A percentile compares a stretch with the other conserved stretches of the same genome.
Evolutionary conservation across 2,329 filamentous ascomycete species (phyloP).

Genomic region (Aspergillus neoniger): DNA sequence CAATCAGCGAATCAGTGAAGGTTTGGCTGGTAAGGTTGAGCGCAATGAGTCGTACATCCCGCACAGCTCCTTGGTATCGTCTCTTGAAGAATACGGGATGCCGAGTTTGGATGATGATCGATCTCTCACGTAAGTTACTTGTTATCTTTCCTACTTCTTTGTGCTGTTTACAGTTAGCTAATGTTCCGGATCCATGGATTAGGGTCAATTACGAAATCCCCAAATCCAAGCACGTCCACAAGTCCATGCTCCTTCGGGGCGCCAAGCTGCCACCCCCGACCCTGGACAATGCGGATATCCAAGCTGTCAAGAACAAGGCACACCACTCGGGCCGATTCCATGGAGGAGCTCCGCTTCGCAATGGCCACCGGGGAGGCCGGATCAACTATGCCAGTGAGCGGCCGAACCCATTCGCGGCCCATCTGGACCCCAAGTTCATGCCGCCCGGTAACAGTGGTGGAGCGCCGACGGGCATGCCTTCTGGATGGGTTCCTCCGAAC

Average conservation of each 20-base stretch:
- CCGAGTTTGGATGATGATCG: conserved; percentile 81
- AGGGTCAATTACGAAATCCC: conserved; percentile 89
- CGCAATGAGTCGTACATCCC: conserved; percentile 84
- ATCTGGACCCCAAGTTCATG: conserved; percentile 48
- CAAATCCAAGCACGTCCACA: conserved; percentile 70
- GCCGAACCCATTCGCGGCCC: conserved; percentile 51
- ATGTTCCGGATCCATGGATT: conserved; percentile 26
- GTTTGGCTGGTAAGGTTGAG: conserved; percentile 75
- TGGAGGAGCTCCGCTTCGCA: conserved; percentile 65
- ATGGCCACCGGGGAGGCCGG: conserved; percentile 50
- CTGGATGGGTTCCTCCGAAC: conserved; percentile 38
- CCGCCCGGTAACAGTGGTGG: conserved; percentile 34
- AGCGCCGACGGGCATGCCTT: conserved; percentile 33
- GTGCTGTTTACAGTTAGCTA: conserved; percentile 18
- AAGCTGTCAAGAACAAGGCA: conserved; percentile 68
- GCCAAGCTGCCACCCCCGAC: conserved; percentile 71
- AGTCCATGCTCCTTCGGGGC: conserved; percentile 90
- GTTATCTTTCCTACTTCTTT: not conserved
- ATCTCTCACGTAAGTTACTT: conserved; percentile 70
- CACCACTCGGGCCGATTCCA: conserved; percentile 67
- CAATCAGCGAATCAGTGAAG: conserved; percentile 72
- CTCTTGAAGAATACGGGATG: conserved; percentile 70
- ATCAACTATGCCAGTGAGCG: conserved; percentile 55
- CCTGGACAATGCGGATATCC: conserved; percentile 74
- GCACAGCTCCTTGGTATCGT: conserved; percentile 76